Evolutionary conservation across 768 basidiomycete genomes (phyloP).

Genomic region (Termitomyces sp.): DNA sequence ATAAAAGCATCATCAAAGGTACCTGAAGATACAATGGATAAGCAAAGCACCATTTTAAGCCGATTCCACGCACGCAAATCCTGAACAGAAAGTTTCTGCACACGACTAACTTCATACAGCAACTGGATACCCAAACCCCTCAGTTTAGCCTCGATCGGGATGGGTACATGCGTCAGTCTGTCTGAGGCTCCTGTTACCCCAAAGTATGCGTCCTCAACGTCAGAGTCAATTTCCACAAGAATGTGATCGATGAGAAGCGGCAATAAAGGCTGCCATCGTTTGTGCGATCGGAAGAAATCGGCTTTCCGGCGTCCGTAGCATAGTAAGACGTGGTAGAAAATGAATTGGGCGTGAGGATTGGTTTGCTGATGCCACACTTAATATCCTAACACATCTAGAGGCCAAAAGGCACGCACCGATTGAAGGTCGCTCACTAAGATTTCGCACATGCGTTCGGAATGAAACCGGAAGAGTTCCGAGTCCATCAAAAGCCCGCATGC

Average conservation of each 20-base stretch:
- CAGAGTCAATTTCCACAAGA: conserved; percentile 74
- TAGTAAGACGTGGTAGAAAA: conserved; percentile 74
- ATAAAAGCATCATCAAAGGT: conserved; percentile 83
- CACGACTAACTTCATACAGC: conserved; percentile 90
- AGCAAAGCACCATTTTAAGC: not conserved
- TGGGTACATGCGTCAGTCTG: conserved; percentile 34
- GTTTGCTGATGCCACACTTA: conserved; percentile 49
- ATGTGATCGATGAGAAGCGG: conserved; percentile 85
- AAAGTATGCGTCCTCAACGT: conserved; percentile 58
- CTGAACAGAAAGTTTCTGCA: conserved; percentile 73
- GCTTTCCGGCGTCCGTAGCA: conserved; percentile 65
- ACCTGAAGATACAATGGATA: conserved; percentile 34
- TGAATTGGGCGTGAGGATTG: conserved; percentile 78
- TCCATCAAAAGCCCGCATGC: conserved; percentile 72
- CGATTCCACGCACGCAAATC: conserved; percentile 64
- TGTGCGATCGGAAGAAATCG: conserved; percentile 71
- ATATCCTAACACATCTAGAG: conserved; percentile 8
- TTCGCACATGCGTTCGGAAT: conserved; percentile 90
- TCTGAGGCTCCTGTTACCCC: conserved; percentile 35
- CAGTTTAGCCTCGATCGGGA: conserved; percentile 84
- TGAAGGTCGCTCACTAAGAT: conserved; percentile 65
- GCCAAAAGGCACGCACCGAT: conserved; percentile 42
- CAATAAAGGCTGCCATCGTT: conserved; percentile 79
- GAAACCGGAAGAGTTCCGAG: conserved; percentile 85
- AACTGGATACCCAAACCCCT: conserved; percentile 65